Base-by-base conservation (phyloP, 768 basidiomycete genomes). In the Boletus rubescentipes region DNA sequence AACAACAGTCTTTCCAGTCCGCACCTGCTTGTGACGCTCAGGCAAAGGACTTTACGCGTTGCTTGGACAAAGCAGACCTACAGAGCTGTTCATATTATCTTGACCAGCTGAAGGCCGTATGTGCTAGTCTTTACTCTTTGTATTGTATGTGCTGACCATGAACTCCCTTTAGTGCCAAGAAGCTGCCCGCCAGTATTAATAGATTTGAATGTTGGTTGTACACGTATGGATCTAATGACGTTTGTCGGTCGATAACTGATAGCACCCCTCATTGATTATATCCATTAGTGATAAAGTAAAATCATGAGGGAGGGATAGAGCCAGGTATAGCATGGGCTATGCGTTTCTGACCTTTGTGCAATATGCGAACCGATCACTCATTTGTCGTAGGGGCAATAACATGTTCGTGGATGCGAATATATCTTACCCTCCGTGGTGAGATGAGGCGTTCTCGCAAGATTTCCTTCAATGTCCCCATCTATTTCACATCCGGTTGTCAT, bases 41-140 rank as follows among this genome's bases (percentile, higher is more conserved):
- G 71, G 91, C 92, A 3, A 92, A 90, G 75, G 91, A 94, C 46
- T 92, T 95, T 73, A 89, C 91, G 10, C 80, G 78, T 67, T 96
- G 93, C 72, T 74, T 95, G 41, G 90, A 93, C 67, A 86, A 86
- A 67, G 88, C 87, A 16, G 87, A 89, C 62, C 73, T 90, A 60
- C 82, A 80, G 38, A 84, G 88, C 7, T 95, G 93, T 75, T 76
- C 83, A 16, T 95, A 86, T 83, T 94, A 91, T 67, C 83, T 93
- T 29, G 90, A 93, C 62, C 89, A 92, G 65, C 80, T 93, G 46
- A 93, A 93, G 73, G 87, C 88, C 49, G 90, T 92, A 70, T 65
- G 90, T 82, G 0, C 4, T 15, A 1, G 1, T 48, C 20, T 36
- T 31, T 14, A 18, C 1, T 10, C 10, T 38, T 38, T 29, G 45